Percentiles rank a stretch among this genome's conserved stretches.
Conservation (phyloP, 768 basidiomycete genomes). For the Lactifluus piperatus region DNA sequence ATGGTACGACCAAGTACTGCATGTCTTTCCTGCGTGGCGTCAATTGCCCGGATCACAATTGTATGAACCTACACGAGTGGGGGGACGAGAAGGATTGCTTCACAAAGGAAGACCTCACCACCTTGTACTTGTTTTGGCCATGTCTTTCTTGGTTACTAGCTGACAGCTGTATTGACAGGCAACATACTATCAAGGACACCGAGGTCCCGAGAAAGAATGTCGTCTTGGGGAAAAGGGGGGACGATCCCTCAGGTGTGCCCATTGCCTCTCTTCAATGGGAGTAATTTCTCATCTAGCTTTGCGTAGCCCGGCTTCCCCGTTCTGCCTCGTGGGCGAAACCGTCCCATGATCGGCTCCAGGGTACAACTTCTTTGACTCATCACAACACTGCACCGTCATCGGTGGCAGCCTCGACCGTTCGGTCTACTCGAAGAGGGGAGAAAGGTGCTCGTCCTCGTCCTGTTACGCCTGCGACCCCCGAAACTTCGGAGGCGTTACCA, state of each 20-base stretch:
- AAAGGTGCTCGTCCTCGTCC: constrained; percentile 31
- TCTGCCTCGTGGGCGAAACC: constrained; percentile 38
- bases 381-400: constrained; percentile 17
- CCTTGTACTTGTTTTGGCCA: constrained; percentile 49
- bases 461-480: constrained; percentile 30
- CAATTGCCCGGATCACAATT: constrained; percentile 78
- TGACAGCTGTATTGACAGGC: constrained; percentile 38
- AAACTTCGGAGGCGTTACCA: constrained; percentile 11
- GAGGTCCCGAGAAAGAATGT: constrained; percentile 53
- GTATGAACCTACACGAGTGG: constrained; percentile 96
- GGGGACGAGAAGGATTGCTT: constrained; percentile 98
- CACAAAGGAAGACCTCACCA: constrained; percentile 92
- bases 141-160: not conserved
- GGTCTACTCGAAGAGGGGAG: constrained; percentile 22
- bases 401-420: not conserved
- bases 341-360: constrained; percentile 16
- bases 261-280: not conserved
- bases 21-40: constrained; percentile 86
- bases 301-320: constrained; percentile 49
- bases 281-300: constrained; percentile 7
- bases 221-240: constrained; percentile 45
- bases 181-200: constrained; percentile 88
- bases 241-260: constrained; percentile 29
- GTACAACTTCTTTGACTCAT: constrained; percentile 25
- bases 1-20: constrained; percentile 97